These are phyloP conservation scores for Trametes elegans DNA, from an alignment of 768 basidiomycete genomes.

Conservation along the genomic window DNA sequence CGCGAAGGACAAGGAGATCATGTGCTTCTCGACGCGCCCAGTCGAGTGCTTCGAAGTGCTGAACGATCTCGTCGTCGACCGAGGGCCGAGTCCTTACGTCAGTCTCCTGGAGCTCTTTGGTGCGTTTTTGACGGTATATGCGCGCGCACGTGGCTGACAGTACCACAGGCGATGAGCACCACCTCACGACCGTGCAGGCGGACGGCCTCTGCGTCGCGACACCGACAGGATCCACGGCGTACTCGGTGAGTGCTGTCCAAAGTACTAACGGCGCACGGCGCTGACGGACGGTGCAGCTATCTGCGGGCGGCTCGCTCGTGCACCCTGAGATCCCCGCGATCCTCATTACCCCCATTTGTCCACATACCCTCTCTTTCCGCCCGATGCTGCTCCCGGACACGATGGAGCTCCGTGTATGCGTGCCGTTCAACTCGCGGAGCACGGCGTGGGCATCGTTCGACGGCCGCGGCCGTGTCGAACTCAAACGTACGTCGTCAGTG, in stretches of 20 bases:
- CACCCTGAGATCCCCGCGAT: conserved; percentile 98
- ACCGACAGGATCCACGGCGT: conserved; percentile 97
- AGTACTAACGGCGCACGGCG: neutral
- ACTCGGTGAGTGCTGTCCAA: conserved; percentile 73
- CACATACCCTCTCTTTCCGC: conserved; percentile 96
- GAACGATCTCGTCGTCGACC: conserved; percentile 97
- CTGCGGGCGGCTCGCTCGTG: conserved; percentile 95
- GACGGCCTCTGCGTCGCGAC: conserved; percentile 94
- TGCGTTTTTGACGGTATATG: conserved; percentile 30
- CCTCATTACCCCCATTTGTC: conserved; percentile 96
- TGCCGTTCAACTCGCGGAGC: conserved; percentile 97
- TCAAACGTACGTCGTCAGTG: conserved; percentile 69
- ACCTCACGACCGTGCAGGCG: conserved; percentile 98
- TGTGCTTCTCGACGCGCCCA: conserved; percentile 94
- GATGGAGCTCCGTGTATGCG: conserved; percentile 97
- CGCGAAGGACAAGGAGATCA: conserved; percentile 91
- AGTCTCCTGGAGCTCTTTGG: conserved; percentile 95
- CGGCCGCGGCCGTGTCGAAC: conserved; percentile 92
- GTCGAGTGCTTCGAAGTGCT: conserved; percentile 95
- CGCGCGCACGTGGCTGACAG: neutral
- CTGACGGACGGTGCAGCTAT: conserved; percentile 51
- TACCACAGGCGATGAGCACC: conserved; percentile 88
- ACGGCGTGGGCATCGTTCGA: conserved; percentile 99
- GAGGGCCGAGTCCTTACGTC: conserved; percentile 97
- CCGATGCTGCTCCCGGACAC: conserved; percentile 98